A percentile compares a stretch with the other conserved stretches of the same genome.
phyloP scores from a whole-genome alignment of 176 grass and related monocot genomes.

The Musa schizocarpa region DNA sequence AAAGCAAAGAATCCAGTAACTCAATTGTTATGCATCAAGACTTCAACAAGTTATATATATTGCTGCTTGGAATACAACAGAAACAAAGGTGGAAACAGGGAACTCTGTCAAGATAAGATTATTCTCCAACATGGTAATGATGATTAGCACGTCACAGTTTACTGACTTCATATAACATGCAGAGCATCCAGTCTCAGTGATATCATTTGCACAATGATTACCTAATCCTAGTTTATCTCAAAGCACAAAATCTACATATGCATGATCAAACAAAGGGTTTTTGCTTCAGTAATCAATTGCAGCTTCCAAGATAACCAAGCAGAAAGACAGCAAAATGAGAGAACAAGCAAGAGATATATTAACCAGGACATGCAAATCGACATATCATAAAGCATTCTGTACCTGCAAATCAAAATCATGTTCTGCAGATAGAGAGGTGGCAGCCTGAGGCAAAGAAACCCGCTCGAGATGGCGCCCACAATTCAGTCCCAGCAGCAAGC shows the following conservation, averaged over 20 bases:
- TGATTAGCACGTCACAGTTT: not conserved
- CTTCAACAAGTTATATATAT: too few relatives aligned
- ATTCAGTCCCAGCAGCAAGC: conserved; percentile 68
- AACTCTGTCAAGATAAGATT: too few relatives aligned
- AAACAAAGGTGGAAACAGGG: too few relatives aligned
- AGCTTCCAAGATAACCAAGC: not conserved
- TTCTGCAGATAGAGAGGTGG: conserved; percentile 25
- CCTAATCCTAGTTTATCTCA: not conserved
- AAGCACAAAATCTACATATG: not conserved
- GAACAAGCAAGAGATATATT: not conserved
- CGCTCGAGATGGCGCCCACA: conserved; percentile 48
- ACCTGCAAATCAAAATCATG: conserved; percentile 89
- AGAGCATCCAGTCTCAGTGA: not conserved
- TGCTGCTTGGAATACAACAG: too few relatives aligned
- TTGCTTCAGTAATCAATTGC: not conserved
- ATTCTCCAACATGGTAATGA: not conserved
- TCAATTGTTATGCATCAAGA: too few relatives aligned
- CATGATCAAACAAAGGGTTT: not conserved
- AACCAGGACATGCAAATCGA: not conserved
- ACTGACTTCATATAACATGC: too few relatives aligned
- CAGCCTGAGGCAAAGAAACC: conserved; percentile 38
- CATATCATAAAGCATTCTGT: conserved; percentile 1
- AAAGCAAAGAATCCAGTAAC: too few relatives aligned
- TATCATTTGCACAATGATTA: not conserved
- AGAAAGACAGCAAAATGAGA: not conserved